phyloP scores from a whole-genome alignment of 176 grass and related monocot species.

The Avena insularis region DNA sequence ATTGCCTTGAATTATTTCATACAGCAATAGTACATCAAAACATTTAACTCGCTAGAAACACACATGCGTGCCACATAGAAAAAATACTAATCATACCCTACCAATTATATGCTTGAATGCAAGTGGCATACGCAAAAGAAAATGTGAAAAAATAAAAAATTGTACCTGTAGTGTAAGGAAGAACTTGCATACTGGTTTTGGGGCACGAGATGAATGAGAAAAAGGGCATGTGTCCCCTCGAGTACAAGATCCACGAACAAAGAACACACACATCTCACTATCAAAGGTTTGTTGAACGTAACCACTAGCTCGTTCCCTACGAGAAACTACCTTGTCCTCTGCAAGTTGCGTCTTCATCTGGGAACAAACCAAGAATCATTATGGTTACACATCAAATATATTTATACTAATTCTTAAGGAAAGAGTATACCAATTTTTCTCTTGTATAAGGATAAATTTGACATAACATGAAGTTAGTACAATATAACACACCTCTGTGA shows the following conservation, averaged over 20 bases:
- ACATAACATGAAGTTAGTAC: slow-evolving; percentile 10
- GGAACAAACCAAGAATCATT: slow-evolving; percentile 23
- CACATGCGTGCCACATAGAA: neutral
- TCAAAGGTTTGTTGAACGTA: slow-evolving; percentile 35
- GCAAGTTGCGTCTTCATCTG: slow-evolving; percentile 57
- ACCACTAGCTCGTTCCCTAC: slow-evolving; percentile 16
- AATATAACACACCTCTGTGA: slow-evolving; percentile 48
- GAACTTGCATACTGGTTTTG: slow-evolving; percentile 80
- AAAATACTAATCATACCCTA: neutral
- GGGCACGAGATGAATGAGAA: slow-evolving; percentile 73
- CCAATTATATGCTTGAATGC: slow-evolving; percentile 22
- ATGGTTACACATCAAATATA: neutral
- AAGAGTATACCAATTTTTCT: neutral
- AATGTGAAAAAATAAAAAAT: slow-evolving; percentile 36
- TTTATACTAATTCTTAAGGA: neutral
- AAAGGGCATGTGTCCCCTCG: slow-evolving; percentile 65
- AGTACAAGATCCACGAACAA: slow-evolving; percentile 66
- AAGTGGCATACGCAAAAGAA: neutral
- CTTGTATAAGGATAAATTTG: slow-evolving; percentile 11
- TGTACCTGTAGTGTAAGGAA: slow-evolving; percentile 83
- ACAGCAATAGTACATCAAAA: slow-evolving; percentile 1
- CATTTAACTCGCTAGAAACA: slow-evolving; percentile 10
- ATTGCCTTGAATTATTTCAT: slow-evolving; percentile 20
- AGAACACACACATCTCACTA: slow-evolving; percentile 61
- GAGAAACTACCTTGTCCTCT: slow-evolving; percentile 26